These are phyloP conservation scores for Diaporthe citri DNA, from an alignment of 2,329 filamentous ascomycete genomes.

Conservation along the genomic window DNA sequence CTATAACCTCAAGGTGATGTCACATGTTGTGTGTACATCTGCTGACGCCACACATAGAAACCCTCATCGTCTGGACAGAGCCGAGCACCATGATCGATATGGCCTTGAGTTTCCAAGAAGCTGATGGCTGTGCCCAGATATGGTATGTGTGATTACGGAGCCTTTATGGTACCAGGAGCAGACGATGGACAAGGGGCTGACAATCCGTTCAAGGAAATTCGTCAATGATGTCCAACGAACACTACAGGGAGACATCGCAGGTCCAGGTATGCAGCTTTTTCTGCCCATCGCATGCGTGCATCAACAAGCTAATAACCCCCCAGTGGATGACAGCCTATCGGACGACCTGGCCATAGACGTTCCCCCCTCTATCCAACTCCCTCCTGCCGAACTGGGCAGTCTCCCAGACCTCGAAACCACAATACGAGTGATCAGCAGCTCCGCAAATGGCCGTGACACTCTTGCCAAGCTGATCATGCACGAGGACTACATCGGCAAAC, in stretches of 20 bases:
- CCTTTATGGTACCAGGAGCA: background rate
- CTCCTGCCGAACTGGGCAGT: constrained; percentile 83
- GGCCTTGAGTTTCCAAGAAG: constrained; percentile 98
- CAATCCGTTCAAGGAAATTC: constrained; percentile 77
- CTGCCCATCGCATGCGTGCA: background rate
- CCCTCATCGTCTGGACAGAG: constrained; percentile 98
- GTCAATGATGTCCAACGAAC: constrained; percentile 87
- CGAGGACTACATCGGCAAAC: constrained; percentile 88
- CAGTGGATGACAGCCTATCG: constrained; percentile 83
- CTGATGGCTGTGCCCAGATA: constrained; percentile 91
- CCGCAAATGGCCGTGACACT: constrained; percentile 83
- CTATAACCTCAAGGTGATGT: constrained; percentile 42
- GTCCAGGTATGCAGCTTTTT: constrained; percentile 65
- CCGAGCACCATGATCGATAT: constrained; percentile 87
- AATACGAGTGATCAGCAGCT: constrained; percentile 83
- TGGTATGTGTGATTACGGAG: constrained; percentile 71
- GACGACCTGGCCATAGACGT: constrained; percentile 87
- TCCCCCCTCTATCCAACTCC: constrained; percentile 77
- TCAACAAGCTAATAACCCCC: constrained; percentile 45
- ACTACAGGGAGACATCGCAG: constrained; percentile 69
- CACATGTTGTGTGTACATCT: constrained; percentile 44
- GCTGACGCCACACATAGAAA: constrained; percentile 71
- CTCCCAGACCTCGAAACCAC: constrained; percentile 86
- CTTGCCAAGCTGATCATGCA: constrained; percentile 87
- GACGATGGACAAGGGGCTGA: constrained; percentile 43